Percentiles rank a stretch among this genome's conserved stretches.
Evolutionary conservation across 2,329 filamentous ascomycete species (phyloP).

Genomic region (Leptographium galeiforme): DNA sequence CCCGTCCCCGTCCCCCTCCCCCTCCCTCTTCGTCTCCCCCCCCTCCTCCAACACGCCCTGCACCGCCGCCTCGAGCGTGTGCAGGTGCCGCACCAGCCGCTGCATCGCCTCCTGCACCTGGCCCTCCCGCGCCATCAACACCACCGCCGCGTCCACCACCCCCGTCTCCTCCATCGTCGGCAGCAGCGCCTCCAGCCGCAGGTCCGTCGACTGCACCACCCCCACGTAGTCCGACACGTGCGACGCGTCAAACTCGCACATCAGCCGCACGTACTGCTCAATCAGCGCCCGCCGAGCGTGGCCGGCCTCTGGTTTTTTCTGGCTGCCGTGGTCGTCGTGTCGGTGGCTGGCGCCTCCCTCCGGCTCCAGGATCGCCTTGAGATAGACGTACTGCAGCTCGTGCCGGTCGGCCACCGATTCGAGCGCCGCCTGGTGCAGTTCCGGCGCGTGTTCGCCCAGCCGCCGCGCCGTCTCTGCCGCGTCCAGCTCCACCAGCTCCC

Average conservation of each 20-base stretch:
- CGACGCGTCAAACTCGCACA: conserved; percentile 72
- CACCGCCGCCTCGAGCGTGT: conserved; percentile 65
- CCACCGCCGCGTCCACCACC: conserved; percentile 82
- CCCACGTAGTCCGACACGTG: conserved; percentile 82
- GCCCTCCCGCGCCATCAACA: conserved; percentile 81
- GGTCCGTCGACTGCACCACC: conserved; percentile 58
- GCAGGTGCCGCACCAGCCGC: conserved; percentile 67
- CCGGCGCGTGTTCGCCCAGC: conserved; percentile 46
- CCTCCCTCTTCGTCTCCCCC: conserved; percentile 30
- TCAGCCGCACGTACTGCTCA: conserved; percentile 77
- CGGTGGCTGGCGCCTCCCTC: background rate
- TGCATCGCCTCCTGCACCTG: conserved; percentile 73
- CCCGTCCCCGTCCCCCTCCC: background rate
- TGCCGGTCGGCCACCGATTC: conserved; percentile 45
- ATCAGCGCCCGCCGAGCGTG: conserved; percentile 43
- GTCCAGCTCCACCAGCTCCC: conserved; percentile 54
- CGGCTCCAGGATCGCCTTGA: conserved; percentile 59
- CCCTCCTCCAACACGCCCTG: conserved; percentile 39
- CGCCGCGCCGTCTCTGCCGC: conserved; percentile 51
- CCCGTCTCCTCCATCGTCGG: conserved; percentile 82
- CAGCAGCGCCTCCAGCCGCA: conserved; percentile 67
- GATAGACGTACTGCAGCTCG: conserved; percentile 60
- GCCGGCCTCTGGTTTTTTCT: too few species aligned
- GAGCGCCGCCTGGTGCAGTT: conserved; percentile 54
- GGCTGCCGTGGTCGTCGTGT: conserved; percentile 17